Percentiles rank a stretch among this genome's conserved stretches.
These are phyloP conservation scores for Fusarium redolens DNA, from an alignment of 2,329 filamentous ascomycete species.

Conservation along the genomic window DNA sequence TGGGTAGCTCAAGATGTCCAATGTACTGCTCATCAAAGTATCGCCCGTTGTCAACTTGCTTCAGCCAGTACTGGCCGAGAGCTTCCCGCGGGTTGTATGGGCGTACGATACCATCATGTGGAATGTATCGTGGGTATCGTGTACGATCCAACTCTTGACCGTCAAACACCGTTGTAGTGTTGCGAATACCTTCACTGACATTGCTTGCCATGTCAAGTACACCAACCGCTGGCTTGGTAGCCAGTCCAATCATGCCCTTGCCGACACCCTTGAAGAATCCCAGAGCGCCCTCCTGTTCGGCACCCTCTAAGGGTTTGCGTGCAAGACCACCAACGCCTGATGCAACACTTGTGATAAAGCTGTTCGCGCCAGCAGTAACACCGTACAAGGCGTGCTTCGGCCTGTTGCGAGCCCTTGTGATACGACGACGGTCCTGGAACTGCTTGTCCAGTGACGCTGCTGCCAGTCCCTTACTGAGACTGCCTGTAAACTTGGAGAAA, in stretches of 20 bases:
- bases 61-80: conserved; percentile 97
- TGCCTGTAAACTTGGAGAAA: conserved; percentile 97
- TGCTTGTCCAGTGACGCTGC: conserved; percentile 98
- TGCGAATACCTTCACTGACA: conserved; percentile 95
- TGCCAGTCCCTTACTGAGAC: conserved; percentile 94
- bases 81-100: conserved; percentile 96
- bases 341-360: conserved; percentile 90
- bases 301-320: conserved; percentile 92
- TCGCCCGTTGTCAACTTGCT: conserved; percentile 96
- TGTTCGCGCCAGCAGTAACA: conserved; percentile 94
- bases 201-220: conserved; percentile 98
- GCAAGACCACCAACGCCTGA: conserved; percentile 94
- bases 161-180: conserved; percentile 98
- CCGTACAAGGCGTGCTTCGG: conserved; percentile 98
- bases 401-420: conserved; percentile 90
- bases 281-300: conserved; percentile 91
- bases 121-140: conserved; percentile 91
- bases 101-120: conserved; percentile 90
- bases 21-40: conserved; percentile 99
- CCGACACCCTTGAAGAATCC: conserved; percentile 98
- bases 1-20: conserved; percentile 90
- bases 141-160: conserved; percentile 93
- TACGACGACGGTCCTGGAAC: conserved; percentile 95
- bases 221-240: conserved; percentile 96
- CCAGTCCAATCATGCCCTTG: conserved; percentile 92